Evolutionary conservation across 1,284 basidiomycete species (phyloP), one percentile per base, ranked within the genome.

Genomic region (Cyathus olla): DNA sequence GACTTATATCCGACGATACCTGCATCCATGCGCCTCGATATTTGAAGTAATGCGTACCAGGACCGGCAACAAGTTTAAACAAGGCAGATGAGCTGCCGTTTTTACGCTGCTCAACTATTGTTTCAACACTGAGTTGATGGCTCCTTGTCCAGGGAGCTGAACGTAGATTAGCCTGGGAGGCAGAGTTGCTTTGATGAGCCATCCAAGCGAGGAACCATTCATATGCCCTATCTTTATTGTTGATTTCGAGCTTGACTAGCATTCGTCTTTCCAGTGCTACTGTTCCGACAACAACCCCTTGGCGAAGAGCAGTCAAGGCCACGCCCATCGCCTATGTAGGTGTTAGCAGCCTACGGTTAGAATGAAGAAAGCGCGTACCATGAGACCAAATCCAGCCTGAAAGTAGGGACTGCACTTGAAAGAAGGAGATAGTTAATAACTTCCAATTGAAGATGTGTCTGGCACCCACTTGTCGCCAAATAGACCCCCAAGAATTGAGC

Each of bases 151-250:
- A 90, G 27, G 88, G 80, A 37, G 75, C 67, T 42, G 77, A 73
- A 62, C 75, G 70, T 63, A 61, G 66, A 64, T 63, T 76, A 66
- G 62, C 77, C 35, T 63, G 68, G 9, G 67, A 73, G 8, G 81
- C 62, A 51, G 77, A 63, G 62, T 72, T 72, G 46, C 86, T 77
- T 69, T 89, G 87, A 60, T 86, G 87, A 3, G 96, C 91, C 94
- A 99, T 96, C 98, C 98, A 99, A 63, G 94, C 86, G 29, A 99
- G 89, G 76, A 99, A 97, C 97, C 98, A 99, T 39, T 95, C 93
- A 76, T 99, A 99, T 2, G 97, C 87, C 28, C 89, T 91, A 76
- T 99, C 98, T 73, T 97, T 96, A 70, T 97, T 98, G 55, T 95
- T 95, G 68, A 99, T 96, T 80, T 99, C 98, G 51, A 99, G 88